Evolutionary conservation across 2,329 filamentous ascomycete genomes (phyloP), one percentile per base, ranked within the genome.

Genomic region (Lachnellula hyalina): DNA sequence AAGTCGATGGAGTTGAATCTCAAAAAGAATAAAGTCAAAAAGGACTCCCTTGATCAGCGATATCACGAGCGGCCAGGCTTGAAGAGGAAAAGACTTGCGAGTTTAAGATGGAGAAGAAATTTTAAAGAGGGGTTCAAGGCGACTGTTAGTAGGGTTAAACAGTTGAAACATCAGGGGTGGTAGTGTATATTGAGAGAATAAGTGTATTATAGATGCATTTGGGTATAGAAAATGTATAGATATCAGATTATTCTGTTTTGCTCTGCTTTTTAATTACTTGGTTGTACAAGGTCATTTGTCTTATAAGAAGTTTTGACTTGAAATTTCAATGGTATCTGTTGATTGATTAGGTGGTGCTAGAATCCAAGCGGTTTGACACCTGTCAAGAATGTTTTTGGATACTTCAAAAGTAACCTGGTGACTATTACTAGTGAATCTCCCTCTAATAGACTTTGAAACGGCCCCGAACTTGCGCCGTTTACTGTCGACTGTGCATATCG

Each of bases 121-220:
- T 94, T 93, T 72, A 84, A 82, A 76, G 69, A 70, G 34, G 86
- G 84, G 4, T 92, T 94, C 72, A 78, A 75, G 69, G 78, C 79
- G 5, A 81, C 83, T 11, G 80, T 89, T 7, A 68, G 65, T 41
- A 77, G 88, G 61, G 88, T 90, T 5, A 75, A 80, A 67, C 80
- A 88, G 69, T 76, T 95, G 73, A 86, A 82, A 63, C 81, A 76
- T 68, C 89, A 94, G 73, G 90, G 90, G 2, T 94, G 90, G 89
- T 95, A 76, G 59, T 34, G 35, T 23, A 11, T 15, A 15, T 11
- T 38, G 32, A 44, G 44, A 25, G 45, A 17, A 21, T 21, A 21
- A 53, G 46, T 55, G 52, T 54, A 47, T 41, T 41, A 47, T 51
- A 52, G 23, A 15, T 63, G 49, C 63, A 57, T 47, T 38, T 53